Evolutionary conservation across 2,329 filamentous ascomycete genomes (phyloP).

Genomic region (Zymoseptoria pseudotritici): DNA sequence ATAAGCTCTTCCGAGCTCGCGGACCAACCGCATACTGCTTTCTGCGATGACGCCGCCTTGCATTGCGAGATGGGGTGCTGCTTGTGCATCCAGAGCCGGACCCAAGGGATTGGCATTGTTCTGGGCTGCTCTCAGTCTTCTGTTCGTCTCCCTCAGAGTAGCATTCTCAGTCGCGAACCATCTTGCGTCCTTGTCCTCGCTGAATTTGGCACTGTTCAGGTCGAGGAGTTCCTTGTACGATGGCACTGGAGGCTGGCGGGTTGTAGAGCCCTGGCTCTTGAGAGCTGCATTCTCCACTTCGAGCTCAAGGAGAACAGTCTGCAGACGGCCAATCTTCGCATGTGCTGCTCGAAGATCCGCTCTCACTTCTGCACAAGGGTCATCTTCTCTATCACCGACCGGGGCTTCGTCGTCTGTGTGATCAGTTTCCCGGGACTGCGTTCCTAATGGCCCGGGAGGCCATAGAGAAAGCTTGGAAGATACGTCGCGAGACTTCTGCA

Average conservation of each 20-base stretch:
- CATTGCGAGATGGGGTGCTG: not conserved
- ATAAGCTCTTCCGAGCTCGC: not conserved
- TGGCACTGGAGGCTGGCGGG: no score
- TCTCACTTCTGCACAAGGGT: not conserved
- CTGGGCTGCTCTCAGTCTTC: not conserved
- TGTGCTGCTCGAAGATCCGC: not conserved
- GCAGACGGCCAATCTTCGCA: not conserved
- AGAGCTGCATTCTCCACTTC: no score
- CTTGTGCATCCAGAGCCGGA: not conserved
- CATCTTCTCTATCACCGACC: not conserved
- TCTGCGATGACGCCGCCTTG: not conserved
- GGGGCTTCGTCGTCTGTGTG: no score
- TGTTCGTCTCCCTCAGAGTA: not conserved
- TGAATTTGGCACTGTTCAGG: no score
- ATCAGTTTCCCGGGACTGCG: no score
- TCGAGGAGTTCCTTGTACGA: no score
- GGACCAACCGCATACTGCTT: not conserved
- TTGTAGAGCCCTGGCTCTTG: no score
- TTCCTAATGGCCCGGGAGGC: no score
- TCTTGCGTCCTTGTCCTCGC: not conserved
- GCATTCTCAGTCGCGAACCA: not conserved
- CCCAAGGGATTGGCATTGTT: not conserved
- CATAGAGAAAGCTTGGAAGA: no score
- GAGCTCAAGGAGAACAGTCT: not conserved
- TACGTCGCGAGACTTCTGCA: no score